These are phyloP conservation scores for Spinacia oleracea DNA, from an alignment of 179 eudicot genomes.

Conservation along the genomic window DNA sequence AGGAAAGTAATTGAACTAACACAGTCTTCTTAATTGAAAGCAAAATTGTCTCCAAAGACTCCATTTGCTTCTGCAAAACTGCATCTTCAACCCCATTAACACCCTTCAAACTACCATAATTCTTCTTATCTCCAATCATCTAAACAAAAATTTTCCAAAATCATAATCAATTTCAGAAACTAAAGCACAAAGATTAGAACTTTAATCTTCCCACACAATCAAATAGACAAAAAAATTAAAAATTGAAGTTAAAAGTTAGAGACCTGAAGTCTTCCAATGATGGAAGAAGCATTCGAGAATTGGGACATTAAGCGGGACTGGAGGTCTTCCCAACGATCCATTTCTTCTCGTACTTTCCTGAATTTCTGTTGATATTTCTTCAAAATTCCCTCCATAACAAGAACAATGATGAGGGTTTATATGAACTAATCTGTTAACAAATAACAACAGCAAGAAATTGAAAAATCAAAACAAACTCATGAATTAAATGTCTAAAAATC, in stretches of 20 bases:
- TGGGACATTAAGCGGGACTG: constrained; percentile 66
- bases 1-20: constrained; percentile 36
- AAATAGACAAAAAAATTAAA: neutral
- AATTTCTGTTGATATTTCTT: constrained; percentile 71
- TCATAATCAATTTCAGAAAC: neutral
- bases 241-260: neutral
- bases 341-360: constrained; percentile 51
- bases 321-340: constrained; percentile 64
- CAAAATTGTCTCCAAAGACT: constrained; percentile 59
- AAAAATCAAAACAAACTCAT: too few relatives aligned
- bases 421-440: too few relatives aligned
- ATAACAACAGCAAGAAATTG: too few relatives aligned
- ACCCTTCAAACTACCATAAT: constrained; percentile 66
- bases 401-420: neutral
- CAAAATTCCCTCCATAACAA: constrained; percentile 57
- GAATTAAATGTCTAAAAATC: too few relatives aligned
- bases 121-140: constrained; percentile 56
- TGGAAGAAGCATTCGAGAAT: constrained; percentile 58
- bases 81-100: constrained; percentile 57
- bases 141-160: constrained; percentile 19
- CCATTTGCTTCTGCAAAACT: constrained; percentile 70
- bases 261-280: constrained; percentile 68
- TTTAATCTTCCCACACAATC: neutral
- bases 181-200: neutral
- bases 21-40: constrained; percentile 54